Evolutionary conservation across 1,139 yeast genomes (phyloP).

Genomic region (Meyerozyma guilliermondii): DNA sequence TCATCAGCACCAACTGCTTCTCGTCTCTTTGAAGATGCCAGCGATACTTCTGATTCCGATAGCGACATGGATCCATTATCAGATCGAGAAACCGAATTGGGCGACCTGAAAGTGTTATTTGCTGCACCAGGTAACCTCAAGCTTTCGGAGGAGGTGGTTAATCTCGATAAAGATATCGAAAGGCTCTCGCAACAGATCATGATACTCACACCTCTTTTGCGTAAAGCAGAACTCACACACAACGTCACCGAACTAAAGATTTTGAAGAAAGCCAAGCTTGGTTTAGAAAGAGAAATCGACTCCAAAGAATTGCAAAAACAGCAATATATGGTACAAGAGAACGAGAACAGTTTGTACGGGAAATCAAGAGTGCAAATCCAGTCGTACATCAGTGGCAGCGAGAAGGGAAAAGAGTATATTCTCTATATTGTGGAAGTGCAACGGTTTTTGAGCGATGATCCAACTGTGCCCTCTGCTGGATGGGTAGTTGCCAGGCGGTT

Average conservation of each 20-base stretch:
- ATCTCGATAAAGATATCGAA: constrained; percentile 53
- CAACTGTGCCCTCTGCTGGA: constrained; percentile 55
- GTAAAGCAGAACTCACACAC: constrained; percentile 80
- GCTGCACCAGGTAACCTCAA: constrained; percentile 72
- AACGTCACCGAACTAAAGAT: constrained; percentile 65
- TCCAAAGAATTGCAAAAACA: constrained; percentile 71
- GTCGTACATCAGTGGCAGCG: constrained; percentile 57
- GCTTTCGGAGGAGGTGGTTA: constrained; percentile 60
- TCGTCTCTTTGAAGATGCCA: constrained; percentile 31
- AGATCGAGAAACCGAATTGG: constrained; percentile 1
- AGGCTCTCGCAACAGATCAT: constrained; percentile 56
- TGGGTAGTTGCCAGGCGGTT: constrained; percentile 90
- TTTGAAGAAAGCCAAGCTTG: constrained; percentile 57
- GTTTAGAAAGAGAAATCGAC: constrained; percentile 65
- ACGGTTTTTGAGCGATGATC: constrained; percentile 40
- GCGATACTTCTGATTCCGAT: constrained; percentile 32
- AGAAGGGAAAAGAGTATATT: constrained; percentile 55
- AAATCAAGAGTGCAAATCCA: constrained; percentile 63
- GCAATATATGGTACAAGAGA: constrained; percentile 79
- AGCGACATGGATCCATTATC: constrained; percentile 22
- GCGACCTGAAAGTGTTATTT: constrained; percentile 27
- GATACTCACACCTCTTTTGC: constrained; percentile 60
- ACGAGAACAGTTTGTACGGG: constrained; percentile 71
- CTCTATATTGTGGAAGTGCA: constrained; percentile 76
- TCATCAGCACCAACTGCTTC: constrained; percentile 15